Conservation (phyloP, 768 basidiomycete species). For the Plicaturopsis crispa region DNA sequence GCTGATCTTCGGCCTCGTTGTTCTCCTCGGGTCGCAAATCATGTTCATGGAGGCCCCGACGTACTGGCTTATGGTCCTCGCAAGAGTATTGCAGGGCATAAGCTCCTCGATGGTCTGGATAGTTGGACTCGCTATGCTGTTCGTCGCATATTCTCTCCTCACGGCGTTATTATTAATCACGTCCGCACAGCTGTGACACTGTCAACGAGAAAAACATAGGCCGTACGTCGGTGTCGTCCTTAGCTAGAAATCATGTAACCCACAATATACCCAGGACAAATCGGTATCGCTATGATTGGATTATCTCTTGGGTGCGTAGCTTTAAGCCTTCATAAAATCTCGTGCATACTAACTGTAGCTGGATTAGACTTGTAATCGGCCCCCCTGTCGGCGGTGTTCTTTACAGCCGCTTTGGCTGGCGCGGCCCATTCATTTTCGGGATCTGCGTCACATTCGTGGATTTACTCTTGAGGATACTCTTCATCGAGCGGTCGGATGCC, state of each 20-base stretch:
- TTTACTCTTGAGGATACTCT: constrained; percentile 42
- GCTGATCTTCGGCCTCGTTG: constrained; percentile 40
- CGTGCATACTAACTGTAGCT: not conserved
- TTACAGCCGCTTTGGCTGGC: constrained; percentile 48
- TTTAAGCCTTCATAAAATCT: constrained; percentile 5
- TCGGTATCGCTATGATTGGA: constrained; percentile 55
- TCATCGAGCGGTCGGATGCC: constrained; percentile 50
- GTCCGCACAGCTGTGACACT: constrained; percentile 39
- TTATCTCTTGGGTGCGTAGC: constrained; percentile 41
- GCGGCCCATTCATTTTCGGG: constrained; percentile 51
- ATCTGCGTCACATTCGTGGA: constrained; percentile 39
- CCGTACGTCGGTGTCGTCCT: constrained; percentile 24
- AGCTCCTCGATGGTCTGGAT: constrained; percentile 59
- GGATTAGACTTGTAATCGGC: constrained; percentile 39
- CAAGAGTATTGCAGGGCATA: constrained; percentile 52
- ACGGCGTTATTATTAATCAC: not conserved
- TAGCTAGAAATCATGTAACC: not conserved
- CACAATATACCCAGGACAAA: constrained; percentile 31
- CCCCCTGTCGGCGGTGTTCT: constrained; percentile 52
- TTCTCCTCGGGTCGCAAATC: constrained; percentile 46
- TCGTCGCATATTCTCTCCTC: constrained; percentile 7
- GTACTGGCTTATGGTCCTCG: constrained; percentile 49
- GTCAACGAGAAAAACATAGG: constrained; percentile 40
- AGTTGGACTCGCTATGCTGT: constrained; percentile 55
- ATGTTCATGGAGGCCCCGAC: constrained; percentile 57